Conservation (phyloP, 2,329 filamentous ascomycete genomes). For the Coniochaeta ligniaria region DNA sequence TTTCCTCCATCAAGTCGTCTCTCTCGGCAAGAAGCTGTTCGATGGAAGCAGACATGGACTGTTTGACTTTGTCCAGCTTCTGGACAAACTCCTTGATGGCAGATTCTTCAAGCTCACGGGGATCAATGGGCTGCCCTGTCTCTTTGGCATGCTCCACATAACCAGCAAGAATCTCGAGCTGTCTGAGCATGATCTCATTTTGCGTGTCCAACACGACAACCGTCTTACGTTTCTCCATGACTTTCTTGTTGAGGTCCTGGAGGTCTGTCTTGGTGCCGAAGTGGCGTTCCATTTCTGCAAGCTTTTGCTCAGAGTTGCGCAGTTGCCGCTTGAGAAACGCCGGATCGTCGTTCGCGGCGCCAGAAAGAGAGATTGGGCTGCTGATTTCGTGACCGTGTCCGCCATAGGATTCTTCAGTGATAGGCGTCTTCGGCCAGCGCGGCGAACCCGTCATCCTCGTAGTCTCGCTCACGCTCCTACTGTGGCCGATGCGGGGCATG, state of each 20-base stretch:
- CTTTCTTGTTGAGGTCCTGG: slow-evolving; percentile 76
- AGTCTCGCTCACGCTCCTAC: slow-evolving; percentile 60
- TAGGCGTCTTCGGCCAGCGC: slow-evolving; percentile 64
- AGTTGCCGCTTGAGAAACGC: slow-evolving; percentile 67
- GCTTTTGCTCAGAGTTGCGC: slow-evolving; percentile 72
- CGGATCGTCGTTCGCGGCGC: slow-evolving; percentile 51
- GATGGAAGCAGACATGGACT: slow-evolving; percentile 48
- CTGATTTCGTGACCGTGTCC: slow-evolving; percentile 53
- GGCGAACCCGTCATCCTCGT: slow-evolving; percentile 56
- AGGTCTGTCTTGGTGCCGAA: slow-evolving; percentile 58
- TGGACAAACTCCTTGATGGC: slow-evolving; percentile 89
- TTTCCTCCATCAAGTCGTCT: slow-evolving; percentile 78
- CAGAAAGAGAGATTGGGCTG: slow-evolving; percentile 61
- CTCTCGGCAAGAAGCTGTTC: slow-evolving; percentile 62
- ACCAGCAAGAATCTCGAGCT: slow-evolving; percentile 82
- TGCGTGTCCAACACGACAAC: slow-evolving; percentile 92
- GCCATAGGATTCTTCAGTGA: slow-evolving; percentile 44
- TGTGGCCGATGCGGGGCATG: slow-evolving; percentile 38
- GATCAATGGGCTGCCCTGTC: slow-evolving; percentile 70
- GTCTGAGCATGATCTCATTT: slow-evolving; percentile 89
- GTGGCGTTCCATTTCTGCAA: slow-evolving; percentile 80
- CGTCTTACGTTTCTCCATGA: slow-evolving; percentile 89
- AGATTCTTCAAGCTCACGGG: slow-evolving; percentile 76
- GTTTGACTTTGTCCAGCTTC: slow-evolving; percentile 55
- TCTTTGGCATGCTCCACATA: slow-evolving; percentile 84